A percentile compares a stretch with the other conserved stretches of the same genome.
Evolutionary conservation across 1,139 yeast genomes (phyloP).

Genomic region (Candida smagusa): DNA sequence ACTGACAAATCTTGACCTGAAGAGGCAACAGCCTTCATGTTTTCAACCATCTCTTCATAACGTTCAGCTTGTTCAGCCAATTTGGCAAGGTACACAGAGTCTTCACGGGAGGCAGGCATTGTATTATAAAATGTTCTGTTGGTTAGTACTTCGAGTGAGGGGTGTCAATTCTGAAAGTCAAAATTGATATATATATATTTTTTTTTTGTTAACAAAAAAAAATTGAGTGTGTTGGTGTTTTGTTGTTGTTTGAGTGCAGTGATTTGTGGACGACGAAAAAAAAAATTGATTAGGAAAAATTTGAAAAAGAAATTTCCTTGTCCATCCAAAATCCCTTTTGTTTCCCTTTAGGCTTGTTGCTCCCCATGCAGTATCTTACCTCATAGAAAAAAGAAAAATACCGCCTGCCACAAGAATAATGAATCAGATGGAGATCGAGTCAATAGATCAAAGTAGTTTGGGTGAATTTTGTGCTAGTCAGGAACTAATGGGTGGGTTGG

Average conservation of each 20-base stretch:
- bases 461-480: too few relatives aligned
- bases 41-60: conserved; percentile 98
- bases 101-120: conserved; percentile 93
- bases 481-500: too few relatives aligned
- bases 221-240: conserved; percentile 4
- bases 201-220: conserved; percentile 2
- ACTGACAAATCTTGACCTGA: conserved; percentile 94
- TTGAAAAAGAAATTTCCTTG: conserved; percentile 1
- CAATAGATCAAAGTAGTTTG: too few relatives aligned
- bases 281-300: conserved; percentile 6
- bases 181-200: conserved; percentile 2
- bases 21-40: conserved; percentile 96
- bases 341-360: too few relatives aligned
- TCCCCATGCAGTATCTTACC: too few relatives aligned
- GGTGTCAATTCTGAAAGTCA: background rate
- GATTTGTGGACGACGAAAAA: conserved; percentile 10
- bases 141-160: conserved; percentile 5
- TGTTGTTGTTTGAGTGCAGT: conserved; percentile 9
- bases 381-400: too few relatives aligned
- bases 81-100: conserved; percentile 96
- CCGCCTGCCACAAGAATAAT: too few relatives aligned
- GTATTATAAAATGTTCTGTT: conserved; percentile 1
- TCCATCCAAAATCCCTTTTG: too few relatives aligned
- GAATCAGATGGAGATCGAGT: too few relatives aligned
- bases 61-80: conserved; percentile 99